Evolutionary conservation across 2,329 filamentous ascomycete species (phyloP).

Genomic region (Penicillium freii): DNA sequence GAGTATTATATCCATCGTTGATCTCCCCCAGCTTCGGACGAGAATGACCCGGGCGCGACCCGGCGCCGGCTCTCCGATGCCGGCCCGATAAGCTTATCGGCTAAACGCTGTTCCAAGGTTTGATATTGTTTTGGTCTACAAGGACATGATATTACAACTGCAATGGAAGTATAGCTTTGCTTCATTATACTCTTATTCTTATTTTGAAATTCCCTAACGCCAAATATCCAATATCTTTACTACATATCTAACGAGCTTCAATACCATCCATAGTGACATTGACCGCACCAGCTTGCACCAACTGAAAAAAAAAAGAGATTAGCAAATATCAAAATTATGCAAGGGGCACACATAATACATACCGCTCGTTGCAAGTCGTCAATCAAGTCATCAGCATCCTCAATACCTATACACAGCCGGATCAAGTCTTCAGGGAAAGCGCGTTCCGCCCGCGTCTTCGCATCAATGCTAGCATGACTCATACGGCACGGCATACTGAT

Average conservation of each 20-base stretch:
- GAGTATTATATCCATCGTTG: background rate
- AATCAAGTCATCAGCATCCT: conserved; percentile 86
- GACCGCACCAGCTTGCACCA: conserved; percentile 92
- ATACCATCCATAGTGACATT: conserved; percentile 82
- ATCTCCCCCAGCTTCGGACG: conserved; percentile 21
- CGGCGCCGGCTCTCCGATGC: conserved; percentile 29
- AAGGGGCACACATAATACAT: conserved; percentile 48
- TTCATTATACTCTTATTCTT: background rate
- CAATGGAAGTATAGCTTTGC: background rate
- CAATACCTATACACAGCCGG: conserved; percentile 90
- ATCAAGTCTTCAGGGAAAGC: conserved; percentile 97
- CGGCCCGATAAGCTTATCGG: conserved; percentile 22
- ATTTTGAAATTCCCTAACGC: conserved; percentile 18
- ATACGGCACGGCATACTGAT: conserved; percentile 99
- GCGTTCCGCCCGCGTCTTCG: conserved; percentile 83
- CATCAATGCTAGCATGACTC: conserved; percentile 98
- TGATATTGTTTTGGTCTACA: background rate
- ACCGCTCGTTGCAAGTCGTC: conserved; percentile 89
- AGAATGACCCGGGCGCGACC: conserved; percentile 27
- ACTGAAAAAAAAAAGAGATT: conserved; percentile 46
- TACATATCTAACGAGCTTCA: conserved; percentile 52
- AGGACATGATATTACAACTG: background rate
- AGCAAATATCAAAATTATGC: background rate
- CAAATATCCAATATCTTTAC: background rate
- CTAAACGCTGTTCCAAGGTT: conserved; percentile 7